Conservation (phyloP, 2,329 filamentous ascomycete genomes). For the Ceratocystis ficicola region DNA sequence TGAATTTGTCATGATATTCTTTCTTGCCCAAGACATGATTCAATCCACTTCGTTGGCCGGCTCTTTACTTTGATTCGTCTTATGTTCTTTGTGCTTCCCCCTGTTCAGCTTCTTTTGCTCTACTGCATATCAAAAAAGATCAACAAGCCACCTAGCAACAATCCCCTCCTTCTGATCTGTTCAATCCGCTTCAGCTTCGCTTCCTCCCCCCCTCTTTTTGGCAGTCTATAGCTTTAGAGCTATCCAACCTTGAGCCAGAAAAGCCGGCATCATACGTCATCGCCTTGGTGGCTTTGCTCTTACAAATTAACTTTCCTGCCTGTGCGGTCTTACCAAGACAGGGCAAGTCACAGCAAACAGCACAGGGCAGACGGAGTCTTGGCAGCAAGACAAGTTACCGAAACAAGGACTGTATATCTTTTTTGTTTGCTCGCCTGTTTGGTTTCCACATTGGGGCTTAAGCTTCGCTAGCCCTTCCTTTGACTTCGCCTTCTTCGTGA, state of each 20-base stretch:
- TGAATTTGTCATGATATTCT: too few relatives aligned
- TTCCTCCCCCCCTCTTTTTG: neutral
- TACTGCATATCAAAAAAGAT: neutral
- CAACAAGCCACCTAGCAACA: neutral
- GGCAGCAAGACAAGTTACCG: neutral
- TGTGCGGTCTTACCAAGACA: neutral
- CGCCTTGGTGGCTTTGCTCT: constrained; percentile 1
- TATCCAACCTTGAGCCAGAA: neutral
- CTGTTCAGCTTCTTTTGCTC: neutral
- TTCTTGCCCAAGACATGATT: too few relatives aligned
- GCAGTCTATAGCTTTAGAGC: neutral
- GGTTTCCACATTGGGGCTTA: neutral
- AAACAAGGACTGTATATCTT: neutral
- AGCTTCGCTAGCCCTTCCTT: neutral
- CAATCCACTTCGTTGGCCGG: too few relatives aligned
- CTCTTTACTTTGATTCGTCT: neutral
- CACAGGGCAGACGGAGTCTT: constrained; percentile 3
- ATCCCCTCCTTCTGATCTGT: neutral
- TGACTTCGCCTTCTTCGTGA: neutral
- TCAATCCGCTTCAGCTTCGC: neutral
- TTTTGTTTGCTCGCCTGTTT: neutral
- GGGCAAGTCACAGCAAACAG: neutral
- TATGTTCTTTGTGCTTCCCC: neutral
- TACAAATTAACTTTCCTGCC: neutral
- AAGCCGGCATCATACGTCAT: constrained; percentile 5